These are phyloP conservation scores for Solanum tacnaense DNA, from an alignment of 257 asterid species.

Conservation along the genomic window DNA sequence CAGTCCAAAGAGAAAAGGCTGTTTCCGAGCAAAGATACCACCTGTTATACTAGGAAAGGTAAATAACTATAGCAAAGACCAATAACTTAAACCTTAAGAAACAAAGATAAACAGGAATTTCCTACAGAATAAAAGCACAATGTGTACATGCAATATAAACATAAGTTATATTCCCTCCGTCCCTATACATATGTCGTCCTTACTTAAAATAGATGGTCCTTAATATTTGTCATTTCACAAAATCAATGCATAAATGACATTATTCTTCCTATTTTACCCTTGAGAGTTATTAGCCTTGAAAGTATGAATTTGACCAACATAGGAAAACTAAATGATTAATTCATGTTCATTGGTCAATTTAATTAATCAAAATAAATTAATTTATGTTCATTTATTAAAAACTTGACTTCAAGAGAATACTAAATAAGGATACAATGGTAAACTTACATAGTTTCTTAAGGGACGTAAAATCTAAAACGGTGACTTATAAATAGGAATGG, in stretches of 20 bases:
- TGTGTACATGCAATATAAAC: not conserved
- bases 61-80: not conserved
- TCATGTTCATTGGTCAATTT: not conserved
- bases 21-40: slow-evolving; percentile 91
- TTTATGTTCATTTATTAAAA: not conserved
- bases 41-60: slow-evolving; percentile 33
- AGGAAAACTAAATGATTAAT: too few relatives aligned
- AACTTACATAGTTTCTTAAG: not conserved
- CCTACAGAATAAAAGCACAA: not conserved
- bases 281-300: not conserved
- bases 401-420: not conserved
- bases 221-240: not conserved
- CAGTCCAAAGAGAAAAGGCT: slow-evolving; percentile 76
- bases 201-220: not conserved
- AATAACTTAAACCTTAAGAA: not conserved
- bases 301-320: not conserved
- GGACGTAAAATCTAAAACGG: not conserved
- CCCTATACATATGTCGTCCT: not conserved
- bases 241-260: not conserved
- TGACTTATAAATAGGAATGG: not conserved
- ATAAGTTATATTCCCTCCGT: not conserved
- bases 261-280: not conserved
- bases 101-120: not conserved
- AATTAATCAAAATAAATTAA: too few relatives aligned
- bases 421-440: not conserved